Base-by-base conservation (phyloP, 2,329 filamentous ascomycete species). In the Apiospora aurea region DNA sequence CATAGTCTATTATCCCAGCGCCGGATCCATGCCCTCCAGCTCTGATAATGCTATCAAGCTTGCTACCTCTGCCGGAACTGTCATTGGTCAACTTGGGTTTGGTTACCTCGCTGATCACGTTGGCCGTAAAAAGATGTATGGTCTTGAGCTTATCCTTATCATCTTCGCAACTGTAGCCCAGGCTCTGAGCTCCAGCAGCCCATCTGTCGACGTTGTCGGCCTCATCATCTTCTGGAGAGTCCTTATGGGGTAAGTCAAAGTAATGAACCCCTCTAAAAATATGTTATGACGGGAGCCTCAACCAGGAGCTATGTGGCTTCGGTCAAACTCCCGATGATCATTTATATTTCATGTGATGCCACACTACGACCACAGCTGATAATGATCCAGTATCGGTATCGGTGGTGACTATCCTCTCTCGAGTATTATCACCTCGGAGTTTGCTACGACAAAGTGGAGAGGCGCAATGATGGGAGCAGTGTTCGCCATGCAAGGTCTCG, bases 391-490 rank as follows among this genome's bases (percentile, higher is more conserved):
- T 71, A 86, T 93, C 67, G 91, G 91, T 74, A 92, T 93, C 64
- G 91, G 92, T 78, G 92, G 92, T 77, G 94, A 96, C 79, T 96
- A 96, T 79, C 94, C 94, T 7, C 85, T 97, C 11, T 94, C 91
- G 67, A 93, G 92, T 29, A 93, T 96, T 75, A 96, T 96, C 77
- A 96, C 94, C 7, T 94, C 94, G 6, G 94, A 96, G 85, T 96
- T 96, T 78, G 93, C 94, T 14, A 95, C 92, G 4, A 96, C 93
- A 70, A 94, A 92, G 82, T 95, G 93, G 91, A 86, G 94, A 81
- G 94, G 93, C 76, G 93, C 93, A 75, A 96, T 96, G 92, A 95
- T 97, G 91, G 93, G 90, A 46, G 87, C 93, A 21, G 94, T 96
- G 70, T 96, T 96, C 78, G 93, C 93, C 76, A 96, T 95, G 93